Base-by-base conservation (phyloP, 2,329 filamentous ascomycete species). In the Lachnellula arida region DNA sequence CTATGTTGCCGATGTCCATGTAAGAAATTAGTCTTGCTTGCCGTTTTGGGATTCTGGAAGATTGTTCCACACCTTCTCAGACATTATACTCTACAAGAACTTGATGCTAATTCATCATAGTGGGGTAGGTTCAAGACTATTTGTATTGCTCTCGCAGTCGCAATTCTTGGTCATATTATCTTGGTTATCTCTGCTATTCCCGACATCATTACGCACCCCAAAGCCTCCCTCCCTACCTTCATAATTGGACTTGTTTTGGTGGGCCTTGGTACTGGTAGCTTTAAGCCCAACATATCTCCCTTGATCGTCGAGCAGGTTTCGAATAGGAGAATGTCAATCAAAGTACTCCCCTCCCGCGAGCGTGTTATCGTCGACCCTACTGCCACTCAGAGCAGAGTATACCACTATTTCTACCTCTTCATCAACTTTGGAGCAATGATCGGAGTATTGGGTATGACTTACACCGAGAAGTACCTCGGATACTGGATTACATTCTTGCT, bases 401-500 rank as follows among this genome's bases (percentile, higher is more conserved):
- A 85, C 68, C 78, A 83, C 63, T 86, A 82, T 70, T 89, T 88
- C 70, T 90, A 89, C 71, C 76, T 88, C 54, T 80, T 85, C 66
- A 86, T 88, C 73, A 89, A 89, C 67, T 68, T 87, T 14, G 87
- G 87, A 34, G 81, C 84, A 25, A 55, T 67, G 9, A 66, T 77
- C 46, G 82, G 79, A 46, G 84, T 85, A 70, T 78, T 87, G 55
- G 76, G 75, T 65, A 90, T 87, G 82, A 85, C 84, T 35, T 91
- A 88, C 66, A 82, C 86, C 2, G 88, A 91, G 72, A 86, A 87
- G 68, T 89, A 88, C 59, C 79, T 89, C 48, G 87, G 87, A 7
- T 91, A 89, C 75, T 91, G 85, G 84, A 78, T 88, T 23, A 79
- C 87, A 0, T 91, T 78, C 73, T 71, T 87, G 40, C 76, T 90